A percentile compares a stretch with the other conserved stretches of the same genome.
Conservation (phyloP, 2,329 filamentous ascomycete genomes). For the Aspergillus oerlinghausenensis region DNA sequence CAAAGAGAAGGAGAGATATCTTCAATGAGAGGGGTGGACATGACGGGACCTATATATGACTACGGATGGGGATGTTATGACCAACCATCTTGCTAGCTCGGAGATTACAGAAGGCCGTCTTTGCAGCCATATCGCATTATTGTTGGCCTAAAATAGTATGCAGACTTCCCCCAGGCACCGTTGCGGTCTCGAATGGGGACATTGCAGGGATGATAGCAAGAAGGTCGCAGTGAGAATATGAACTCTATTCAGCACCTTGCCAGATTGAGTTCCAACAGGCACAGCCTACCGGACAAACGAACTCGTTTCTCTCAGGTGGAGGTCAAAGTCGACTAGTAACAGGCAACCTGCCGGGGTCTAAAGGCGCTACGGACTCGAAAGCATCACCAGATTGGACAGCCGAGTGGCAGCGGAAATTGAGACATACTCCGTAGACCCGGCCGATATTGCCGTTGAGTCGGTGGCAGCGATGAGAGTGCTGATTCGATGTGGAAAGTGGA, state of each 20-base stretch:
- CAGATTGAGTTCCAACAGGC: neutral
- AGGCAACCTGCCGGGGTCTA: neutral
- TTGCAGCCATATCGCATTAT: neutral
- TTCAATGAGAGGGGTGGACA: neutral
- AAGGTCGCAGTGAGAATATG: neutral
- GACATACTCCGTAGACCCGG: neutral
- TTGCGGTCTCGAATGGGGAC: neutral
- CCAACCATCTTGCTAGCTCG: neutral
- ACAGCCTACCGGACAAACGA: neutral
- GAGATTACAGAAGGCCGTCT: neutral
- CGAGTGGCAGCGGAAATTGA: neutral
- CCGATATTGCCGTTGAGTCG: neutral
- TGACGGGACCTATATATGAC: neutral
- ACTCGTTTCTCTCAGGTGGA: constrained; percentile 3
- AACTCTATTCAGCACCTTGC: neutral
- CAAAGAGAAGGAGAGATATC: constrained; percentile 7
- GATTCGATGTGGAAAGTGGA: neutral
- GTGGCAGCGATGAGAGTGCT: neutral
- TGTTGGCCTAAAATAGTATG: neutral
- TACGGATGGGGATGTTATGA: neutral
- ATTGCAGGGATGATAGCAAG: neutral
- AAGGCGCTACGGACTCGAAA: neutral
- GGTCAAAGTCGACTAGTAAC: neutral
- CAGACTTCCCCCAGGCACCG: neutral
- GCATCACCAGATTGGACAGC: neutral